A percentile compares a stretch with the other conserved stretches of the same genome.
These are phyloP conservation scores for Tricharina praecox DNA, from an alignment of 495 filamentous ascomycete genomes.

Conservation along the genomic window DNA sequence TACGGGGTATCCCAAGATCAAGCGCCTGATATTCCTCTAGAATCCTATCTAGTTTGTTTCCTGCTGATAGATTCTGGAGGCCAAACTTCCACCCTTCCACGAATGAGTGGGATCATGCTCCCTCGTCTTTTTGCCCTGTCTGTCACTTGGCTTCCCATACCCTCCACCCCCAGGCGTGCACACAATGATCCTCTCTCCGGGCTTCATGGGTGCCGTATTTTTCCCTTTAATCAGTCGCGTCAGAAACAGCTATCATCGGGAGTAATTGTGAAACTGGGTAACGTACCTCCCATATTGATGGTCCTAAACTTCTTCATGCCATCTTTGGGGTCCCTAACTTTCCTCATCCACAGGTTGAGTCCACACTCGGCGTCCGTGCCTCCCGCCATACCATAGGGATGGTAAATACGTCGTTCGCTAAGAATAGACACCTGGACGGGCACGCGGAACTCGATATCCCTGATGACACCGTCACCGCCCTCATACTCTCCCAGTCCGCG, in stretches of 20 bases:
- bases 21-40: background rate
- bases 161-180: conserved; percentile 56
- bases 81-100: conserved; percentile 46
- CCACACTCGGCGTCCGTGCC: conserved; percentile 66
- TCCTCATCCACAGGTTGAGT: conserved; percentile 72
- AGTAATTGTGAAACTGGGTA: no score
- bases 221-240: conserved; percentile 55
- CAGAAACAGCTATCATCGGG: no score
- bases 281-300: conserved; percentile 53
- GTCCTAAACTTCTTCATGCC: conserved; percentile 39
- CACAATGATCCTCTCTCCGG: conserved; percentile 72
- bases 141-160: conserved; percentile 46
- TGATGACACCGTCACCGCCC: conserved; percentile 77
- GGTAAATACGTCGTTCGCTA: conserved; percentile 69
- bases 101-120: conserved; percentile 38
- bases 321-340: conserved; percentile 31
- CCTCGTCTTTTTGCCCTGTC: conserved; percentile 29
- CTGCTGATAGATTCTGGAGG: conserved; percentile 35
- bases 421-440: conserved; percentile 79
- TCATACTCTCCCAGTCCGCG: conserved; percentile 59
- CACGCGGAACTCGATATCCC: conserved; percentile 88
- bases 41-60: conserved; percentile 27
- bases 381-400: conserved; percentile 78
- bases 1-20: background rate
- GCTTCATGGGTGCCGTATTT: conserved; percentile 74